Base-by-base conservation (phyloP, 169 alveolate species). In the Cardiosporidium cionae region DNA sequence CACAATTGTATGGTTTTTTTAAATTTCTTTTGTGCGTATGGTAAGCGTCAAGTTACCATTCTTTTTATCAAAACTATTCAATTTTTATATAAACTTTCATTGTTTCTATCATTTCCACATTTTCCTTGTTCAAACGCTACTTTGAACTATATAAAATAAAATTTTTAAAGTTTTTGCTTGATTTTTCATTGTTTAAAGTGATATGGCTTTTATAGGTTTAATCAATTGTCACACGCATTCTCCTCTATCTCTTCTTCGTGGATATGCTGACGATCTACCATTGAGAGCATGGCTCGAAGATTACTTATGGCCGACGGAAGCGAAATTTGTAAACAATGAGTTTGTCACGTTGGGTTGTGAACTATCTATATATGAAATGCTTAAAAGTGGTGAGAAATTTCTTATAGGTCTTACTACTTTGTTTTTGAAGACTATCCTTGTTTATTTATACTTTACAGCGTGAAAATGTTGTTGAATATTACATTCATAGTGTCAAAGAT, bases 291-390 rank as follows among this genome's bases (percentile, higher is more conserved):
- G 76, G 76, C 76, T 69, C 5, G 65, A 69, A 34, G 2, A 69
- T 64, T 69, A 29, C 16, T 32, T 69, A 33, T 69, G 76, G 76
- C 76, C 76, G 3, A 54, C 76, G 9, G 76, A 69, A n/a, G 76
- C 44, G 22, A 69, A 69, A 68, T 69, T 69, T 31, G 6, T 25
- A 2, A 33, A 34, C 22, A 25, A 52, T 1, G 76, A 69, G 16
- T 69, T 62, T 32, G 76, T 69, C 22, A 37, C 32, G 72, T 22
- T 29, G 28, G 76, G 76, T 1, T 2, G 71, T 2, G 36, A 69
- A 33, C 70, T 69, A 2, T 29, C 69, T 32, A 35, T 32, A 5
- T 69, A 69, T 16, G 76, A 69, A 54, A 69, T 69, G 76, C 76
- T 69, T 52, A 63, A 63, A 52, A 63, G 64, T 44, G 58, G 58